phyloP scores from a whole-genome alignment of 345 rosid species.

The Salix brachista region DNA sequence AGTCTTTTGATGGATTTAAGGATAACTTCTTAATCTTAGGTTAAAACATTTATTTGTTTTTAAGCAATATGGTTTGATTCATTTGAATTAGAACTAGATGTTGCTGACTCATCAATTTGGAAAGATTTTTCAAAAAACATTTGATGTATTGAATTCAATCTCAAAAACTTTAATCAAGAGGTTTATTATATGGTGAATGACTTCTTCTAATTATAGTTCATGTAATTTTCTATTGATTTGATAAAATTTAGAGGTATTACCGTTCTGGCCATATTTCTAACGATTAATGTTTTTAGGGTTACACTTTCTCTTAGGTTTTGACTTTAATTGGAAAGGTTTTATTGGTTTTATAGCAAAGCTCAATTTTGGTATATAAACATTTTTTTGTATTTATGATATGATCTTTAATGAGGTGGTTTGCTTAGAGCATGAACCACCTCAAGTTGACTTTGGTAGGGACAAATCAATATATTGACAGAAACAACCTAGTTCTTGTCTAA shows the following conservation, averaged over 20 bases:
- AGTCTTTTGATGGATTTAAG: too few species aligned
- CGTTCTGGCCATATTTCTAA: background rate
- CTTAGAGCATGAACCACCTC: rapidly evolving
- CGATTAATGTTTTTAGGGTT: background rate
- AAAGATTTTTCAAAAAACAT: too few species aligned
- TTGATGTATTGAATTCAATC: background rate
- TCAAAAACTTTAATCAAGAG: background rate
- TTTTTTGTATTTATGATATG: too few species aligned
- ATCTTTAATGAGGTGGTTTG: too few species aligned
- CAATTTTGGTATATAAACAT: too few species aligned
- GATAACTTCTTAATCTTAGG: too few species aligned
- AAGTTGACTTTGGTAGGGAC: too few species aligned
- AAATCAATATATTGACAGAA: too few species aligned
- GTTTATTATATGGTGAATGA: background rate
- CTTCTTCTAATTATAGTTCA: background rate
- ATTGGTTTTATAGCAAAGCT: background rate
- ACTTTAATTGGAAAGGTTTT: background rate
- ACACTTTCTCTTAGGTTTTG: background rate
- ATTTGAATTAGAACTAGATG: too few species aligned
- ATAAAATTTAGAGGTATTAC: background rate
- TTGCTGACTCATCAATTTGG: background rate
- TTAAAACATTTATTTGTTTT: too few species aligned
- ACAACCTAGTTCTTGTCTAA: too few species aligned
- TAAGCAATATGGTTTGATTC: too few species aligned
- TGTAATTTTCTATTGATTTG: background rate